phyloP scores from a whole-genome alignment of 2,329 filamentous ascomycete genomes.

The Phyllosticta citribraziliensis region DNA sequence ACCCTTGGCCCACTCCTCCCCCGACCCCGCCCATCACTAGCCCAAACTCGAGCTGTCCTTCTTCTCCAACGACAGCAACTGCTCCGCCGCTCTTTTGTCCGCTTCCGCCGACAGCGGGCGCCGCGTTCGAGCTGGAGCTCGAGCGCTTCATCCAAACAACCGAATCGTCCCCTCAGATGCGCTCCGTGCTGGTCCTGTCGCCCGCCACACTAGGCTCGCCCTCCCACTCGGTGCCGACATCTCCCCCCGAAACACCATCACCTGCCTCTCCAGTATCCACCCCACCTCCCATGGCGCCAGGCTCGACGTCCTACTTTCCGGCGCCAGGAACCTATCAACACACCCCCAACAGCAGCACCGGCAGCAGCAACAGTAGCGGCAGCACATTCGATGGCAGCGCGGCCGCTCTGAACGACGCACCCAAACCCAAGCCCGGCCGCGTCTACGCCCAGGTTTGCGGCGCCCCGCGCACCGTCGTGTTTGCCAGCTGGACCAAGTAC shows the following conservation, averaged over 20 bases:
- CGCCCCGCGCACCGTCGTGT: not conserved
- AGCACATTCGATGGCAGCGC: too few relatives aligned
- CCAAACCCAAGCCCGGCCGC: not conserved
- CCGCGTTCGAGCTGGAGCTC: not conserved
- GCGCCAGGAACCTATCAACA: not conserved
- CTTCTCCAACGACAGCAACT: not conserved
- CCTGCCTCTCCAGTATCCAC: not conserved
- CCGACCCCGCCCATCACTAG: not conserved
- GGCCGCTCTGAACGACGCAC: not conserved
- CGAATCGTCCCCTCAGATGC: not conserved
- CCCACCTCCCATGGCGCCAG: not conserved
- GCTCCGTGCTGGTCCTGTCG: not conserved
- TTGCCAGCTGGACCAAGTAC: not conserved
- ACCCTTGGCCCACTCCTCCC: not conserved
- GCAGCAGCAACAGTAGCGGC: not conserved
- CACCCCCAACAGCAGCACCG: not conserved
- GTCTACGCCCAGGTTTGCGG: not conserved
- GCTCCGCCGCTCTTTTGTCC: not conserved
- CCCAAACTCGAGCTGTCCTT: not conserved
- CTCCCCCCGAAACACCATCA: not conserved
- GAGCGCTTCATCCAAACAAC: not conserved
- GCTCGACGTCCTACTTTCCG: not conserved
- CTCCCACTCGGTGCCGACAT: not conserved
- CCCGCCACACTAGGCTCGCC: not conserved
- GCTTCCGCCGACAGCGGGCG: not conserved